Evolutionary conservation across 1,284 basidiomycete genomes (phyloP).

Genomic region (Microbotryum silenes-acaulis): DNA sequence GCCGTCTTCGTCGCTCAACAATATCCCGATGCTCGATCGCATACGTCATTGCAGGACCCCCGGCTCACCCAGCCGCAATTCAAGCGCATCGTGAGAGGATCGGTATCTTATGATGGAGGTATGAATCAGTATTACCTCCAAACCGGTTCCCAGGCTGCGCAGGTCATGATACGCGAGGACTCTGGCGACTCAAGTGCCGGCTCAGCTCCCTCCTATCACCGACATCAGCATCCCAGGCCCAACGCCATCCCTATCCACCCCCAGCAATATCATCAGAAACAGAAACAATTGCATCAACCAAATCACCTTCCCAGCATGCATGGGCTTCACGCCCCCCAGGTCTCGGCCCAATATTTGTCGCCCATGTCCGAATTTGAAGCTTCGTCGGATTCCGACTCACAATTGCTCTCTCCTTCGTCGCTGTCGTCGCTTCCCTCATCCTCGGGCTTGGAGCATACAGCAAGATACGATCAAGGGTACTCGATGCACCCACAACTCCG

Average conservation of each 20-base stretch:
- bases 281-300: slow-evolving; percentile 5
- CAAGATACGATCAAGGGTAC: not conserved
- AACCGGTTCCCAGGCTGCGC: not conserved
- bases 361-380: slow-evolving; percentile 18
- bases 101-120: slow-evolving; percentile 21
- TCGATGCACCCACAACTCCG: not conserved
- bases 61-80: too few relatives aligned
- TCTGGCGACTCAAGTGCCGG: not conserved
- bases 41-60: too few relatives aligned
- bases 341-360: slow-evolving; percentile 8
- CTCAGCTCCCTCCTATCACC: slow-evolving; percentile 13
- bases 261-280: slow-evolving; percentile 4
- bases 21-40: slow-evolving; percentile 7
- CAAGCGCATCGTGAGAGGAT: not conserved
- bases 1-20: not conserved
- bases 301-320: too few relatives aligned
- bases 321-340: too few relatives aligned
- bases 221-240: slow-evolving; percentile 15
- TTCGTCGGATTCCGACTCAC: slow-evolving; percentile 19
- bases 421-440: slow-evolving; percentile 24
- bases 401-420: slow-evolving; percentile 20
- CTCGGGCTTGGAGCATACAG: slow-evolving; percentile 12
- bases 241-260: not conserved
- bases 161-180: slow-evolving; percentile 2
- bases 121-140: slow-evolving; percentile 3